Evolutionary conservation across 352 stramenopile genomes (phyloP).

Genomic region (Thalassiosira oceanica): DNA sequence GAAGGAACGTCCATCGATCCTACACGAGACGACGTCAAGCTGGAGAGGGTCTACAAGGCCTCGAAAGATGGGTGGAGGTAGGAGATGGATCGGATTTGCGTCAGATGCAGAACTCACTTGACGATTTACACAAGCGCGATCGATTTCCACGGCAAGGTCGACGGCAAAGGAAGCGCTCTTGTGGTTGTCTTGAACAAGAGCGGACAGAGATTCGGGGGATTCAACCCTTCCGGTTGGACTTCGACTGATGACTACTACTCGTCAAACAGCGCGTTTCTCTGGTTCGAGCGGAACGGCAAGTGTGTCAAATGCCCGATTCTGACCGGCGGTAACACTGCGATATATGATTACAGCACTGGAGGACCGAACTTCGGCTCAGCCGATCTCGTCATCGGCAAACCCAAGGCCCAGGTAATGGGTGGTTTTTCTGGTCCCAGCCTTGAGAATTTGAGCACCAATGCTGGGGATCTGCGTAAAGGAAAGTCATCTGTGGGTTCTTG

Average conservation of each 20-base stretch:
- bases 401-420: slow-evolving; percentile 65
- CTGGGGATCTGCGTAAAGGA: slow-evolving; percentile 53
- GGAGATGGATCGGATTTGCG: too few relatives aligned
- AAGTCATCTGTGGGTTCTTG: slow-evolving; percentile 44
- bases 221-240: slow-evolving; percentile 65
- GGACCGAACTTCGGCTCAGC: slow-evolving; percentile 67
- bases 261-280: slow-evolving; percentile 71
- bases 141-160: slow-evolving; percentile 67
- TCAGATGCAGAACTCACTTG: too few relatives aligned
- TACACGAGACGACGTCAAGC: slow-evolving; percentile 29
- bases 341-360: slow-evolving; percentile 73
- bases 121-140: too few relatives aligned
- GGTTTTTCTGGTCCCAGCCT: slow-evolving; percentile 74
- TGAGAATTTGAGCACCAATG: slow-evolving; percentile 51
- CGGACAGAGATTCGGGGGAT: slow-evolving; percentile 68
- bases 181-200: slow-evolving; percentile 54
- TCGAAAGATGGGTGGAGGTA: too few relatives aligned
- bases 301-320: slow-evolving; percentile 52
- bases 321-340: slow-evolving; percentile 59
- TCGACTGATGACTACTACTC: slow-evolving; percentile 70
- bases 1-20: slow-evolving; percentile 47
- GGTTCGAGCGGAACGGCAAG: slow-evolving; percentile 46
- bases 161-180: slow-evolving; percentile 62
- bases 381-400: slow-evolving; percentile 66
- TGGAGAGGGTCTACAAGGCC: slow-evolving; percentile 71